Conservation (phyloP, 1,284 basidiomycete genomes). For the Chalciporus sp. region DNA sequence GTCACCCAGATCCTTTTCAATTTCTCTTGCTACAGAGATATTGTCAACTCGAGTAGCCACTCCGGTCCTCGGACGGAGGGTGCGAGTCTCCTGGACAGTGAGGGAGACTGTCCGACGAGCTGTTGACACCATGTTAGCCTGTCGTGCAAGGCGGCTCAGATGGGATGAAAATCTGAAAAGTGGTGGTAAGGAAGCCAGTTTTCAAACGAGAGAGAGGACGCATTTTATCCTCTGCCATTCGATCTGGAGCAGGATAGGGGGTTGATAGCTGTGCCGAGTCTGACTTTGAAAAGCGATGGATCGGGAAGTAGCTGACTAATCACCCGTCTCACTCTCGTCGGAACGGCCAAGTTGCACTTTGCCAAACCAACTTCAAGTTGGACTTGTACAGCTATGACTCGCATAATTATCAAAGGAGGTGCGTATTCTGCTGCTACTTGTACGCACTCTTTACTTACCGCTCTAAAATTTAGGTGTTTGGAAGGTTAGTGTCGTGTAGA, state of each 20-base stretch:
- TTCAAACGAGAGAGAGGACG: neutral
- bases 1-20: neutral
- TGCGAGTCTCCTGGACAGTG: conserved; percentile 14
- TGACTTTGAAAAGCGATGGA: conserved; percentile 21
- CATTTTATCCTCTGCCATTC: neutral
- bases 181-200: neutral
- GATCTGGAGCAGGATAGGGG: neutral
- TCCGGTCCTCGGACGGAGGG: conserved; percentile 1
- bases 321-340: neutral
- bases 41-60: neutral
- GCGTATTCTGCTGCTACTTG: conserved; percentile 29
- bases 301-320: conserved; percentile 15
- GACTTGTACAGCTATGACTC: conserved; percentile 56
- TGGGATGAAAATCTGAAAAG: neutral
- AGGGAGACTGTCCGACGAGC: neutral
- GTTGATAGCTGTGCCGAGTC: conserved; percentile 6
- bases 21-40: neutral
- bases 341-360: conserved; percentile 1
- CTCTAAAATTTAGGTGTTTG: conserved; percentile 54
- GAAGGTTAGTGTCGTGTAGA: conserved; percentile 51
- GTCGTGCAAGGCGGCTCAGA: neutral
- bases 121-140: conserved; percentile 3
- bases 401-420: conserved; percentile 95
- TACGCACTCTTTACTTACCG: conserved; percentile 1
- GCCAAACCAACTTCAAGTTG: neutral